Base-by-base conservation (phyloP, 2,329 filamentous ascomycete genomes). In the Trichoderma aggressivum region DNA sequence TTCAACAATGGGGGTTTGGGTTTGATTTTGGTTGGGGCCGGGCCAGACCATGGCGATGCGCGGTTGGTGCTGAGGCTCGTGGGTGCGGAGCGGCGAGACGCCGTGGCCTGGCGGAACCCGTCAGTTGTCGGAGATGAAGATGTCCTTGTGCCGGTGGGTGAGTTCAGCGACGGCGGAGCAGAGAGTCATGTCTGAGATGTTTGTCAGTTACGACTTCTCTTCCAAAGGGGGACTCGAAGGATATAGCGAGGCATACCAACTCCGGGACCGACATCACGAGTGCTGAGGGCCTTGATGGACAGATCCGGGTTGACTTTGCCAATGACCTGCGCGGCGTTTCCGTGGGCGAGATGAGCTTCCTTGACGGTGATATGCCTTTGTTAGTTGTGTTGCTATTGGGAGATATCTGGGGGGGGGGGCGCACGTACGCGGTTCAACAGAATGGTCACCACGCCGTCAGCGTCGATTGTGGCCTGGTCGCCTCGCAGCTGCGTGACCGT, bases 401-500 rank as follows among this genome's bases (percentile, higher is more conserved):
- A 72, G 71, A 67, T 43, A 39, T n/a, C 21, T 6, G 14, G 8
- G n/a, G 14, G 21, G 14, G 8, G n/a, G 14, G 21, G 21, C 3
- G 5, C 2, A 14, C 86, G 72, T 83, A 94, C 92, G 64, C 91
- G 86, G 79, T 93, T 94, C 74, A 98, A 80, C 21, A 91, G 83
- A 2, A 94, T 85, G 0, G 90, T 92, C 30, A 98, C 88, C 26
- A 89, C 87, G 0, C 95, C 95, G 30, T 90, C 91, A 7, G 93
- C 91, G 71, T 97, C 94, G 34, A 98, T 87, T 7, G 90, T 89
- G 0, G 94, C 95, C 64, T 88, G 87, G 66, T 96, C 92, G 75
- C 94, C 94, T 65, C 91, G 90, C 28, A 98, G 86, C 77, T 96
- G 91, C 5, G 89, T 88, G 60, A 98, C 94, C 77, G 92, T 94